Percentiles rank a stretch among this genome's conserved stretches.
Evolutionary conservation across 2,329 filamentous ascomycete genomes (phyloP).

Genomic region (Cercospora brassicicola): DNA sequence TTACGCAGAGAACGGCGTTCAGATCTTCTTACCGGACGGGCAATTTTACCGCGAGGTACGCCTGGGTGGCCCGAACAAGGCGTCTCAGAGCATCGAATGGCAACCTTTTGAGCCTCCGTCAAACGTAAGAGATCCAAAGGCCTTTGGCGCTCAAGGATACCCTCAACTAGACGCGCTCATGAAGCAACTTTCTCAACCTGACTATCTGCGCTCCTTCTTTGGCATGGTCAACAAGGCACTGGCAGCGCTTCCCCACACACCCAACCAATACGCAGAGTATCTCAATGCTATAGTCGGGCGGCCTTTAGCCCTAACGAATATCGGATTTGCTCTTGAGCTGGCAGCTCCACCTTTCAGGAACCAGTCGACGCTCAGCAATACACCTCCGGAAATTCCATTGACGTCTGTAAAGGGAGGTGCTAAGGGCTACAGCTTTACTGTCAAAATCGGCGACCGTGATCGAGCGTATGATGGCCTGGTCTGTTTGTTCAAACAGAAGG

Average conservation of each 20-base stretch:
- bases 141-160: background rate
- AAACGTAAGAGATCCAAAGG: background rate
- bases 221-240: slow-evolving; percentile 42
- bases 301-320: slow-evolving; percentile 42
- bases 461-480: slow-evolving; percentile 17
- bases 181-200: slow-evolving; percentile 15
- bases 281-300: slow-evolving; percentile 43
- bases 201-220: slow-evolving; percentile 40
- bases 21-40: slow-evolving; percentile 15
- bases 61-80: slow-evolving; percentile 7
- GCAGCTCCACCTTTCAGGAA: background rate
- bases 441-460: slow-evolving; percentile 19
- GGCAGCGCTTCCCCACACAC: slow-evolving; percentile 34
- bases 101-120: slow-evolving; percentile 10
- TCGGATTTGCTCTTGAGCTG: background rate
- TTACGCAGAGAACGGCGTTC: slow-evolving; percentile 14
- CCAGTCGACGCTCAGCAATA: background rate
- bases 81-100: background rate
- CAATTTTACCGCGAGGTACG: slow-evolving; percentile 9
- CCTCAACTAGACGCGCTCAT: slow-evolving; percentile 7
- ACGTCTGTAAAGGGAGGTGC: background rate
- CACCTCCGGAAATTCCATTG: background rate
- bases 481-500: slow-evolving; percentile 3
- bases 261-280: slow-evolving; percentile 42
- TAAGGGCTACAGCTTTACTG: slow-evolving; percentile 6